Base-by-base conservation (phyloP, 768 basidiomycete species). In the Lentinus tigrinus region DNA sequence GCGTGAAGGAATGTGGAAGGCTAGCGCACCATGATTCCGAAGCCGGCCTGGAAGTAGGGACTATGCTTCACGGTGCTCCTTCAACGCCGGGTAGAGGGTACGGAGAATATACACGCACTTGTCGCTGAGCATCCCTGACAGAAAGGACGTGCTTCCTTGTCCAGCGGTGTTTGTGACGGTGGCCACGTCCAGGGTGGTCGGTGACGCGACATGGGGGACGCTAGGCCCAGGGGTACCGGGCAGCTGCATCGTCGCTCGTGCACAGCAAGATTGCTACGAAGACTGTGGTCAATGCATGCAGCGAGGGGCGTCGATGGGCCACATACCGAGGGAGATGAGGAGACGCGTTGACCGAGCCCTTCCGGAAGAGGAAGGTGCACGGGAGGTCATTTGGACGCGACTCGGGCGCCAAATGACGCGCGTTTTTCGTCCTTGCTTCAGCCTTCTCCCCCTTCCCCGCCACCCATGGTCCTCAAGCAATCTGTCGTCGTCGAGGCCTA, bases 11-110 rank as follows among this genome's bases (percentile, higher is more conserved):
- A 16, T n/a, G n/a, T n/a, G n/a, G 27, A 26, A 19, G 17, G 39
- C 13, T 8, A 11, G 60, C 75, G 57, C 63, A 95, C 96, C 95
- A 98, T 95, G 37, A 99, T 82, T 36, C 96, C 97, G 67, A 98
- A 98, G 26, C 97, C 96, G 47, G 96, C 97, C 70, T 96, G 93
- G 70, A 99, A 98, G 76, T 94, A 95, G 37, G 94, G 96, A 70
- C 97, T 99, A 66, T 68, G 54, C 66, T 63, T 54, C 60, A 59
- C 40, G 53, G 42, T 38, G 49, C 43, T 23, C 38, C 11, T 50
- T 57, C 46, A 62, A 47, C 34, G 23, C 62, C 49, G 47, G 60
- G 31, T 17, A 24, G 34, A 38, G 16, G 4, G 19, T 13, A 31
- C 11, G 11, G 16, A 34, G 8, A 17, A 19, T 4, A 27, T n/a